Percentiles rank a stretch among this genome's conserved stretches.
Evolutionary conservation across 768 basidiomycete genomes (phyloP).

Genomic region (Mycena polygramma): DNA sequence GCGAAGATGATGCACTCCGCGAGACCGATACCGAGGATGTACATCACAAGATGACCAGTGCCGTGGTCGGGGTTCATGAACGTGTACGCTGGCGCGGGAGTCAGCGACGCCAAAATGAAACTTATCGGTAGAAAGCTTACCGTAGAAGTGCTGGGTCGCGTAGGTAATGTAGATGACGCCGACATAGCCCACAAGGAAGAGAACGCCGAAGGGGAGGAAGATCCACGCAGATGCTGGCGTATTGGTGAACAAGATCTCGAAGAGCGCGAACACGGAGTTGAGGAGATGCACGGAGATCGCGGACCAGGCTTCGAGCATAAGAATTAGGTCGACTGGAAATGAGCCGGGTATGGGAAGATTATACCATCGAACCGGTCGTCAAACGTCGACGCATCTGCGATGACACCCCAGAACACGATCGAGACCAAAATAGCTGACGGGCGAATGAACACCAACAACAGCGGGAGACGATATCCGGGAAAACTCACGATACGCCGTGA

Average conservation of each 20-base stretch:
- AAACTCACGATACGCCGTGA: conserved; percentile 57
- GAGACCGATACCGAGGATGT: conserved; percentile 45
- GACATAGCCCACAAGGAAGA: conserved; percentile 59
- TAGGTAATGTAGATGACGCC: conserved; percentile 63
- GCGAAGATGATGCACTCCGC: conserved; percentile 24
- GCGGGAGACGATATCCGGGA: background rate
- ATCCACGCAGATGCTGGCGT: conserved; percentile 52
- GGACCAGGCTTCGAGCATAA: conserved; percentile 50
- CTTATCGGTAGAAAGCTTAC: conserved; percentile 44
- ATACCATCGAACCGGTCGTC: conserved; percentile 24
- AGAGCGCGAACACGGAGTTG: conserved; percentile 58
- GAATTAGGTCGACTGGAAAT: background rate
- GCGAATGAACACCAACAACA: background rate
- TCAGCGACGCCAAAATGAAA: background rate
- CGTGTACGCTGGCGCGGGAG: conserved; percentile 52
- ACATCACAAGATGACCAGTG: conserved; percentile 53
- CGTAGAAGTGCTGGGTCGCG: conserved; percentile 62
- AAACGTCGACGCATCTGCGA: conserved; percentile 30
- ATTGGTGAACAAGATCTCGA: conserved; percentile 61
- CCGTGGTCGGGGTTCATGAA: conserved; percentile 59
- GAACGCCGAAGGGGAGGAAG: conserved; percentile 50
- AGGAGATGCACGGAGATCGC: conserved; percentile 61
- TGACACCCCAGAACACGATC: conserved; percentile 39
- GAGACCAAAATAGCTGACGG: conserved; percentile 47
- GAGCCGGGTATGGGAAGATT: background rate